Base-by-base conservation (phyloP, 805 yeast species). In the Debaryomyces maramus region DNA sequence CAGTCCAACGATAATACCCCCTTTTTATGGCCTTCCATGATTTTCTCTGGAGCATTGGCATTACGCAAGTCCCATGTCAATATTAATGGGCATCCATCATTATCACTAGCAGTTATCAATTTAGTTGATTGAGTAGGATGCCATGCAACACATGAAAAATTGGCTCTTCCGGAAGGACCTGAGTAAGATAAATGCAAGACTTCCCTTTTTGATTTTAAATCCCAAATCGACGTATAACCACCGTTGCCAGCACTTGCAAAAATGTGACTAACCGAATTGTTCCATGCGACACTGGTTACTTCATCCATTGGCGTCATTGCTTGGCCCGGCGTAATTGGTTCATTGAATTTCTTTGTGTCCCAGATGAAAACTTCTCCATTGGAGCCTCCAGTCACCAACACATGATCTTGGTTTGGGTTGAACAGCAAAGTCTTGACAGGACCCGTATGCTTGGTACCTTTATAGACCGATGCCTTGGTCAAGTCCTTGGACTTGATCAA, bases 21-120 rank as follows among this genome's bases (percentile, higher is more conserved):
- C 63, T 85, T 85, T 35, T 80, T 76, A 61, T 91, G 98, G 40
- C 97, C 97, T 34, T 63, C 65, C 53, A 90, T 63, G 24, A 85
- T 70, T 43, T 66, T 67, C 57, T 88, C 89, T 6, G 99, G 99
- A n/a, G 85, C 88, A 55, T 85, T 84, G 20, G 96, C 81, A 60
- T 93, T 91, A 63, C 97, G 80, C 58, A 93, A 75, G 68, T 93
- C 97, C 99, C 99, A 93, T 11, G 91, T 73, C 48, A 88, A 67
- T 39, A 93, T 81, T 22, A 85, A 75, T 9, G 99, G 96, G 36
- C 80, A 78, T 15, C 75, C 70, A 61, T 90, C 97, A 42, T 80
- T 78, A 44, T 84, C 89, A 20, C 93, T 82, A 19, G 96, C 96
- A 18, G 98, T 91, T 19, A 86, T 81, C 43, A 93, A 77, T 58